Percentiles rank a stretch among this genome's conserved stretches.
Evolutionary conservation across 768 basidiomycete genomes (phyloP).

Genomic region (Collybia nuda): DNA sequence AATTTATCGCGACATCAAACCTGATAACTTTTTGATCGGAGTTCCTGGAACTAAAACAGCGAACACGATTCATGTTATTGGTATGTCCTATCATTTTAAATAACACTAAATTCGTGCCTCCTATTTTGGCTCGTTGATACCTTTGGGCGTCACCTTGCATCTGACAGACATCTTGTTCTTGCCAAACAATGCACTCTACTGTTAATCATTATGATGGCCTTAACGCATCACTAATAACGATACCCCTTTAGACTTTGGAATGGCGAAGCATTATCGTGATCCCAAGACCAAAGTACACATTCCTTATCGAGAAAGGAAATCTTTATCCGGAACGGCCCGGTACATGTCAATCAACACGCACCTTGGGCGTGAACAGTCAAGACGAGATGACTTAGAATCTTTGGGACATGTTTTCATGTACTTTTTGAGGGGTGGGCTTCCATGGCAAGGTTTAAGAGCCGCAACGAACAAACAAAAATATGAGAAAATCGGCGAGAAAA

Average conservation of each 20-base stretch:
- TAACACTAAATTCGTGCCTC: background rate
- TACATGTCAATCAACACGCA: constrained; percentile 99
- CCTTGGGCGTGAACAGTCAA: constrained; percentile 90
- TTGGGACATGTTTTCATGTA: constrained; percentile 99
- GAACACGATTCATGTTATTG: constrained; percentile 84
- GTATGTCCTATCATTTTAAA: constrained; percentile 41
- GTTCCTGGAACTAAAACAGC: constrained; percentile 90
- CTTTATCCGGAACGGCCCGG: constrained; percentile 91
- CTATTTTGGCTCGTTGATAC: background rate
- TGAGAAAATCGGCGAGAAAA: constrained; percentile 99
- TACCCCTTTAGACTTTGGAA: constrained; percentile 78
- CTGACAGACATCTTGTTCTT: background rate
- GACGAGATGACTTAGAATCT: constrained; percentile 95
- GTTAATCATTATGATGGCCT: background rate
- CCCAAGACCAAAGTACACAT: constrained; percentile 98
- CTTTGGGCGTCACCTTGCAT: too few species aligned
- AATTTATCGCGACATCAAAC: constrained; percentile 99
- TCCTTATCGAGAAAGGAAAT: constrained; percentile 98
- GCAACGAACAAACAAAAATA: constrained; percentile 99
- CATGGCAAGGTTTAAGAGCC: constrained; percentile 97
- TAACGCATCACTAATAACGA: constrained; percentile 1
- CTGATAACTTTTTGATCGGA: constrained; percentile 98
- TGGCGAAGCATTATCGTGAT: constrained; percentile 99
- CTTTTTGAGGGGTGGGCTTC: constrained; percentile 92
- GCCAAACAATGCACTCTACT: background rate